These are phyloP conservation scores for Wallacemonas collosoma DNA, from an alignment of 208 protist genomes.

Conservation along the genomic window DNA sequence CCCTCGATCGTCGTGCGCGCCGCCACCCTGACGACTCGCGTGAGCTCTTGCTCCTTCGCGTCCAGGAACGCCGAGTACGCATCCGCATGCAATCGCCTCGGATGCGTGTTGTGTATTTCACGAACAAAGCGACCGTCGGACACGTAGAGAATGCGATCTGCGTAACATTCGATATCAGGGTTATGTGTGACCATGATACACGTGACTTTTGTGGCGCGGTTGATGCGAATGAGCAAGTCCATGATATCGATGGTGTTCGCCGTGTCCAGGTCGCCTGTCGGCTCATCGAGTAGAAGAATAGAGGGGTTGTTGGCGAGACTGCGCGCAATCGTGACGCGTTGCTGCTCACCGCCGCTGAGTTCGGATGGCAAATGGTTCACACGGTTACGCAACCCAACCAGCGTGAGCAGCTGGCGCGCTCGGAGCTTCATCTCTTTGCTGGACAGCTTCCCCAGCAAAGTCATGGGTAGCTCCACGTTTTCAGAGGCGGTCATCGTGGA, in stretches of 20 bases:
- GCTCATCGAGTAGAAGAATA: slow-evolving; percentile 97
- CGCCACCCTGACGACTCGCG: slow-evolving; percentile 12
- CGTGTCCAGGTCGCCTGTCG: slow-evolving; percentile 96
- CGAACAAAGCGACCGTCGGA: slow-evolving; percentile 89
- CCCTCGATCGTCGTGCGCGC: neutral
- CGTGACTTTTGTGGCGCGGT: slow-evolving; percentile 91
- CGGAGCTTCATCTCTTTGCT: slow-evolving; percentile 80
- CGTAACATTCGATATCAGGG: slow-evolving; percentile 98
- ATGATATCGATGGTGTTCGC: slow-evolving; percentile 97
- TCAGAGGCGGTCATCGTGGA: slow-evolving; percentile 97
- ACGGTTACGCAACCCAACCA: slow-evolving; percentile 96
- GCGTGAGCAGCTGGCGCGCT: slow-evolving; percentile 82
- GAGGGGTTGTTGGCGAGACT: slow-evolving; percentile 95
- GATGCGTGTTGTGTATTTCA: slow-evolving; percentile 89
- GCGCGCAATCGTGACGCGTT: slow-evolving; percentile 93
- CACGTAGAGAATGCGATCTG: slow-evolving; percentile 96
- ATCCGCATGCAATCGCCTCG: slow-evolving; percentile 72
- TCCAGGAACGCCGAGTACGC: slow-evolving; percentile 82
- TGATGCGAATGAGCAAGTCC: slow-evolving; percentile 96
- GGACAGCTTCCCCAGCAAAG: slow-evolving; percentile 86
- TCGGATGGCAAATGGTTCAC: slow-evolving; percentile 95
- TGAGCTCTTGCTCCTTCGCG: slow-evolving; percentile 42
- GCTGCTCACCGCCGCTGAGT: slow-evolving; percentile 97
- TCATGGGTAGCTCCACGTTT: slow-evolving; percentile 98
- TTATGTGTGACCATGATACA: slow-evolving; percentile 98